Evolutionary conservation across 495 filamentous ascomycete species (phyloP), one percentile per base, ranked within the genome.

Genomic region (Aspergillus campestris): DNA sequence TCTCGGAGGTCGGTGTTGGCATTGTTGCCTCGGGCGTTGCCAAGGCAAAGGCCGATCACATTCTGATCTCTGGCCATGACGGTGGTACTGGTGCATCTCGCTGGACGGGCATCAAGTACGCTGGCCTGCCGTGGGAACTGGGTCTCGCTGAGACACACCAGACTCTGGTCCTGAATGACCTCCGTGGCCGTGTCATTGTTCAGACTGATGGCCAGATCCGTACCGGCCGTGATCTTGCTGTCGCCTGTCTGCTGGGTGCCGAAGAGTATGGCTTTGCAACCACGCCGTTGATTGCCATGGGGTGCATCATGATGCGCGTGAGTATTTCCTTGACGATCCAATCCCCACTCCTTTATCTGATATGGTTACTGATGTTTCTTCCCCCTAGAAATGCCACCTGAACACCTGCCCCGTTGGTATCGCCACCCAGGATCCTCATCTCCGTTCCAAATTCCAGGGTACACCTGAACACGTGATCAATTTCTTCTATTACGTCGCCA

Each of bases 81-180:
- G 92, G 92, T 72, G 92, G 92, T 56, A 99, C 92, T 55, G 92
- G 92, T 74, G 92, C 92, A 48, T 97, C 92, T 34, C 76, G 92
- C 56, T 99, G 92, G 92, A 99, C 92, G 61, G 92, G 92, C 70
- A 99, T 99, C 80, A 97, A 97, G 69, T 97, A 97, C 64, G 92
- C 94, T 50, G 92, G 92, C 72, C 80, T 97, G 34, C 94, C 92
- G 8, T 99, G 92, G 92, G 92, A 99, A 65, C 65, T 99, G 55
- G 92, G 92, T 78, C 82, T 99, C 44, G 92, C 92, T 0, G 92
- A 99, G 67, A 99, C 92, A 28, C 92, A 99, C 63, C 92, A 99
- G 67, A 99, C 92, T 5, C 72, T 99, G n/a, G 92, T 99, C 11
- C 75, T 99, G 24, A 99, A 99, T 61, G 92, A 99, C 62, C 79